Percentiles rank a stretch among this genome's conserved stretches.
phyloP scores from a whole-genome alignment of 2,329 filamentous ascomycete genomes.

The Cercospora sojina region DNA sequence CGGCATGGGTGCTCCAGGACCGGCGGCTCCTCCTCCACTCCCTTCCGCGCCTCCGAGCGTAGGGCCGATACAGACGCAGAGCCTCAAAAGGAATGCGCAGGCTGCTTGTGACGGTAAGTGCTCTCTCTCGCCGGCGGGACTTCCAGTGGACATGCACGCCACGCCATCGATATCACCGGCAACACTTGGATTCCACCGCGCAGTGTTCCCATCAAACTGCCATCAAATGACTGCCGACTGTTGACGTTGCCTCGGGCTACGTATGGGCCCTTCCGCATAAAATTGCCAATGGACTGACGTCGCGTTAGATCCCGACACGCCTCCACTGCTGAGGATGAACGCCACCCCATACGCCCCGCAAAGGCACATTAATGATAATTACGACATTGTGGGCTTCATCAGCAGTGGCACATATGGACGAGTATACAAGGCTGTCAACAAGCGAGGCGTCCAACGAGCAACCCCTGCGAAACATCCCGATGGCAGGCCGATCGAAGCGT shows the following conservation, averaged over 20 bases:
- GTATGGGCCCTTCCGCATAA: constrained; percentile 10
- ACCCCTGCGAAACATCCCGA: constrained; percentile 32
- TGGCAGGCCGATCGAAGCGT: constrained; percentile 63
- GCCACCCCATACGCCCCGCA: constrained; percentile 61
- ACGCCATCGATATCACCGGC: background rate
- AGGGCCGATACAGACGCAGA: constrained; percentile 18
- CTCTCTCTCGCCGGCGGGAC: background rate
- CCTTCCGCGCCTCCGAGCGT: constrained; percentile 21
- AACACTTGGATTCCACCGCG: background rate
- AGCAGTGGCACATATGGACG: constrained; percentile 96
- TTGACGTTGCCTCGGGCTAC: background rate
- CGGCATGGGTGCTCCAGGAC: constrained; percentile 27
- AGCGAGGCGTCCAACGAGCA: constrained; percentile 54
- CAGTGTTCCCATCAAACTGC: background rate
- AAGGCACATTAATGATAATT: constrained; percentile 85
- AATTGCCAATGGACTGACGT: constrained; percentile 13
- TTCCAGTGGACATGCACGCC: background rate
- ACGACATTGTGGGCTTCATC: constrained; percentile 97
- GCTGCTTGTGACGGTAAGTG: constrained; percentile 43
- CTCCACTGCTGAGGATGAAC: constrained; percentile 37
- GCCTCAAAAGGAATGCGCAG: constrained; percentile 40
- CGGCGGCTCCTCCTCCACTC: constrained; percentile 17
- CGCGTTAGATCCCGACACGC: constrained; percentile 29
- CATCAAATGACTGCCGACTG: background rate
- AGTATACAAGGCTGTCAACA: constrained; percentile 92